A percentile compares a stretch with the other conserved stretches of the same genome.
phyloP scores from a whole-genome alignment of 1,139 yeast species.

The Yamadazyma dendronema region DNA sequence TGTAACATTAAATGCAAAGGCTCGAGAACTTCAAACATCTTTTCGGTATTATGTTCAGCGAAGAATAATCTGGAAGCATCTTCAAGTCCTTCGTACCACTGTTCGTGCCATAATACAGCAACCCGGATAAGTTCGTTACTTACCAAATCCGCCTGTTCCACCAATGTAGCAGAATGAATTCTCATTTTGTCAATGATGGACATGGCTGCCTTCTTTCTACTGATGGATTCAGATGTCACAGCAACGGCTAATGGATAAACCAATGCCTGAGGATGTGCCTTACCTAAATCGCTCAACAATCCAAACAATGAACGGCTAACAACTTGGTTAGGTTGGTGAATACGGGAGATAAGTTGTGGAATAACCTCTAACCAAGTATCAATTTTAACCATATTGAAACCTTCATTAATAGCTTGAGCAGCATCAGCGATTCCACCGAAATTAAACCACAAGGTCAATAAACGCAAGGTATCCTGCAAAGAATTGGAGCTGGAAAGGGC shows the following conservation, averaged over 20 bases:
- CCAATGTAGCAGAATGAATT: conserved; percentile 77
- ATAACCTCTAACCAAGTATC: conserved; percentile 95
- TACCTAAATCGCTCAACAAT: conserved; percentile 81
- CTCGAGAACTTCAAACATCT: conserved; percentile 88
- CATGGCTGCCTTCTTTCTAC: conserved; percentile 87
- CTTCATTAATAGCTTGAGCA: conserved; percentile 86
- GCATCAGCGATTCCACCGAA: conserved; percentile 94
- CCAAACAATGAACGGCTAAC: conserved; percentile 82
- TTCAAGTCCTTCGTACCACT: conserved; percentile 97
- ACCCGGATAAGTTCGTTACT: conserved; percentile 90
- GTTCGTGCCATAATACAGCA: conserved; percentile 96
- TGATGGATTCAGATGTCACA: conserved; percentile 86
- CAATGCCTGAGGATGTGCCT: conserved; percentile 95
- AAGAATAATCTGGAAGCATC: conserved; percentile 93
- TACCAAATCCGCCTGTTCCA: conserved; percentile 92
- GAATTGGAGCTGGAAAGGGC: conserved; percentile 85
- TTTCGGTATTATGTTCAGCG: conserved; percentile 92
- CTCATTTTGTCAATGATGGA: conserved; percentile 92
- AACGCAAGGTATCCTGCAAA: conserved; percentile 85
- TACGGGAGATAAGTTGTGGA: conserved; percentile 93
- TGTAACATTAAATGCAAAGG: conserved; percentile 83
- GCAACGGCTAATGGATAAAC: conserved; percentile 96
- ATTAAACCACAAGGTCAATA: conserved; percentile 91
- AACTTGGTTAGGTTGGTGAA: conserved; percentile 88
- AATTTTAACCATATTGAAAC: conserved; percentile 82